Evolutionary conservation across 495 filamentous ascomycete genomes (phyloP), one percentile per base, ranked within the genome.

Genomic region (Annulohypoxylon bovei): DNA sequence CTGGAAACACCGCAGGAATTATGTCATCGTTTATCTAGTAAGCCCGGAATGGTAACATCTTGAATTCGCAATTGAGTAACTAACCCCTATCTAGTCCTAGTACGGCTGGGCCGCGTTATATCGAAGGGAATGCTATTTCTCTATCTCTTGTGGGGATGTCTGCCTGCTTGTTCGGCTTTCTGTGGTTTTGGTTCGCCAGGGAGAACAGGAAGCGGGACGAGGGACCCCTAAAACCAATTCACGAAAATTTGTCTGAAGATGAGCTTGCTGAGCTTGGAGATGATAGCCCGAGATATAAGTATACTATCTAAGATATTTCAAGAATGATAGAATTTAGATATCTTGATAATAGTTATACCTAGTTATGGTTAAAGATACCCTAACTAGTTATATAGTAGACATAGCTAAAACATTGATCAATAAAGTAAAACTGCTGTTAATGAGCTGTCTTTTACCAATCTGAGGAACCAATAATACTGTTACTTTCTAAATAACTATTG

Each of bases 261-360:
- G 88, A 91, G 66, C 83, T 93, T 16, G 84, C 83, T 20, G 90
- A 92, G 74, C 76, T 93, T 62, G 91, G 91, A 18, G 91, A 93
- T 75, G 86, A 88, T 22, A 90, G 84, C 62, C 89, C 89, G 16
- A 82, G 84, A 50, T 91, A 86, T 72, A 73, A 79, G 28, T 91
- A 88, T 74, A 88, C 83, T 35, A 84, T 80, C 23, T 90, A 69
- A 83, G 33, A 50, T 58, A 30, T 23, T 47, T 53, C 5, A 39
- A 23, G 14, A 30, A 18, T 30, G 37, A 25, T 12, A 14, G 22
- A 9, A 33, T 30, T 3, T 22, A 33, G 27, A 32, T 32, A 33
- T 53, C n/a, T 18, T 20, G 28, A 33, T 18, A 14, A 53, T 53
- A 20, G 1, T n/a, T n/a, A n/a, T n/a, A n/a, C n/a, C n/a, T n/a